These are phyloP conservation scores for Chiua virens DNA, from an alignment of 768 basidiomycete genomes.

Conservation along the genomic window DNA sequence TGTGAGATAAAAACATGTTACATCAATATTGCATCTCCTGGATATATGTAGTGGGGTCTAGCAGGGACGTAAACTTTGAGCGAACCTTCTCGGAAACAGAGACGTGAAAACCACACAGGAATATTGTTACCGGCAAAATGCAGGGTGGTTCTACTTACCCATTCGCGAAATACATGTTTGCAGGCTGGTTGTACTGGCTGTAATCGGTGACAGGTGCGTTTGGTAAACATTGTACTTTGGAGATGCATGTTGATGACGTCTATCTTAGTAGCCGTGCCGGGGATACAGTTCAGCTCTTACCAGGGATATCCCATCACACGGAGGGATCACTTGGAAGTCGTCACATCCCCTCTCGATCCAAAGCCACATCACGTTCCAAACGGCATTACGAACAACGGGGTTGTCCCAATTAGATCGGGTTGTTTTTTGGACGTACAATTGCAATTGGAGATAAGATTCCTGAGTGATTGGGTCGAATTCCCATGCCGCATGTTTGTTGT, in stretches of 20 bases:
- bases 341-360: constrained; percentile 69
- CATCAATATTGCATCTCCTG: constrained; percentile 69
- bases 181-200: too few species aligned
- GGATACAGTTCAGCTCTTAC: neutral
- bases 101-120: constrained; percentile 3
- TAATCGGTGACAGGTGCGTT: constrained; percentile 55
- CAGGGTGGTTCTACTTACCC: constrained; percentile 43
- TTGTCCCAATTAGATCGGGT: constrained; percentile 84
- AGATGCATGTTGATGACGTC: constrained; percentile 71
- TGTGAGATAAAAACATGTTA: constrained; percentile 32
- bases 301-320: neutral
- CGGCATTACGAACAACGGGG: constrained; percentile 52
- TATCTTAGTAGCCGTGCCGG: constrained; percentile 45
- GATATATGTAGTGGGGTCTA: constrained; percentile 66
- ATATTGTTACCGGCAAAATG: constrained; percentile 3
- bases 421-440: constrained; percentile 61
- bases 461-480: constrained; percentile 61
- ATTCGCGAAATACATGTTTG: constrained; percentile 54
- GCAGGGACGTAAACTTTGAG: neutral
- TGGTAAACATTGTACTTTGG: too few species aligned
- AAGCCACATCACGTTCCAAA: constrained; percentile 69
- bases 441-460: constrained; percentile 76
- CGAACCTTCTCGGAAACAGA: neutral
- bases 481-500: constrained; percentile 50
- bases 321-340: constrained; percentile 50